Conservation (phyloP, 768 basidiomycete species). For the Xerocomellus dryophilus region DNA sequence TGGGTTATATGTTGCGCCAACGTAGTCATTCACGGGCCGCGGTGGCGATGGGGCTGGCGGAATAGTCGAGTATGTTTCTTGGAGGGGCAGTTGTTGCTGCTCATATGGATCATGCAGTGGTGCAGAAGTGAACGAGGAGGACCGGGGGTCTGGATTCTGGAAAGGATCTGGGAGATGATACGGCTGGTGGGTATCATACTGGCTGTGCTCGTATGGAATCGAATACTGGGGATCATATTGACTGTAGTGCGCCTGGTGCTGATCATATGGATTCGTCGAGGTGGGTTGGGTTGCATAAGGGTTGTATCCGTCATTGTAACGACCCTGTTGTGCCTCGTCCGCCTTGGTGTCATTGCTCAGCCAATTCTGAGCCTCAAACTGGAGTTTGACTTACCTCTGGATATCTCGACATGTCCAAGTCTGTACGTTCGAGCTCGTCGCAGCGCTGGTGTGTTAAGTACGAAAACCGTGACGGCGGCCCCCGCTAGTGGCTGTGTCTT, state of each 20-base stretch:
- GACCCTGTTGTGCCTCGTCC: slow-evolving; percentile 61
- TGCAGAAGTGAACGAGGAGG: slow-evolving; percentile 11
- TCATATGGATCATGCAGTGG: slow-evolving; percentile 22
- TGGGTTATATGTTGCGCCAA: slow-evolving; percentile 20
- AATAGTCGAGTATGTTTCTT: slow-evolving; percentile 21
- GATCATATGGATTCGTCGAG: slow-evolving; percentile 42
- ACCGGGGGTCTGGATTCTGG: slow-evolving; percentile 6
- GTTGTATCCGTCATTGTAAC: slow-evolving; percentile 67
- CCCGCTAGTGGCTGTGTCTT: slow-evolving; percentile 12
- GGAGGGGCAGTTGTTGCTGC: slow-evolving; percentile 24
- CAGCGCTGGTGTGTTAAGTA: slow-evolving; percentile 4
- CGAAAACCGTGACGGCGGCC: neutral
- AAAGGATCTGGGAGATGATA: slow-evolving; percentile 30
- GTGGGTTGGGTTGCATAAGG: slow-evolving; percentile 40
- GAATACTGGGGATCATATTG: slow-evolving; percentile 33
- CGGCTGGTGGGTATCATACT: slow-evolving; percentile 32
- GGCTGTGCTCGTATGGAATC: slow-evolving; percentile 34
- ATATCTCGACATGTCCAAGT: slow-evolving; percentile 39
- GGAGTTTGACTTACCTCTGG: slow-evolving; percentile 34
- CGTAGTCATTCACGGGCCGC: slow-evolving; percentile 14
- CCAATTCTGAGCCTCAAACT: neutral
- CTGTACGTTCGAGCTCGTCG: neutral
- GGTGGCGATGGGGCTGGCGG: slow-evolving; percentile 21
- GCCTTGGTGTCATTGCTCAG: slow-evolving; percentile 38
- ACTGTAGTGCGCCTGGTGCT: slow-evolving; percentile 30